A percentile compares a stretch with the other conserved stretches of the same genome.
Conservation (phyloP, 345 rosid genomes). For the Euphorbia peplus region DNA sequence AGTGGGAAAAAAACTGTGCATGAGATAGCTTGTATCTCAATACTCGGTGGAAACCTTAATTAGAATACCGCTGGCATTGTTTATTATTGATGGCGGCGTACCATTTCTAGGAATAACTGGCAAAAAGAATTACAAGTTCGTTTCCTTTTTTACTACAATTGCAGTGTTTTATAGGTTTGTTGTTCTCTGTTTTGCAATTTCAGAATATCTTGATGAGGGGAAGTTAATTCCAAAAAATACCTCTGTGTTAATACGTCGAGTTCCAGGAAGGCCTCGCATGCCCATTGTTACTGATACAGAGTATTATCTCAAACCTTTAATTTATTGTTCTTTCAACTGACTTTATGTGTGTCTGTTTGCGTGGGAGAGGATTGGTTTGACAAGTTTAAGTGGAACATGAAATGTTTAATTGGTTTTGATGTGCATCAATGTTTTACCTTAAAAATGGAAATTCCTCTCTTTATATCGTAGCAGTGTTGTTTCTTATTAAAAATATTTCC, state of each 20-base stretch:
- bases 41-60: neutral
- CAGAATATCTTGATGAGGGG: constrained; percentile 97
- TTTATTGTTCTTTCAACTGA: constrained; percentile 19
- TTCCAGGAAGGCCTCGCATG: constrained; percentile 97
- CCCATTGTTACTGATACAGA: constrained; percentile 80
- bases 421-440: neutral
- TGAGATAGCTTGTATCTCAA: neutral
- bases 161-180: constrained; percentile 42
- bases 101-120: constrained; percentile 3
- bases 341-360: constrained; percentile 11
- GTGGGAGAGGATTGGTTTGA: constrained; percentile 16
- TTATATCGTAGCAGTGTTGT: neutral
- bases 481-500: neutral
- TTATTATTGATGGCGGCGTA: neutral
- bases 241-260: constrained; percentile 93
- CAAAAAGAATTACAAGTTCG: constrained; percentile 6
- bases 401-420: neutral
- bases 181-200: constrained; percentile 56
- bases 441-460: no score
- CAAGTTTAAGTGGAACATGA: constrained; percentile 2
- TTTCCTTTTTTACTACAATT: constrained; percentile 24
- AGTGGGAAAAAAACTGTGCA: neutral
- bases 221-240: constrained; percentile 96
- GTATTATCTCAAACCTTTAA: constrained; percentile 67
- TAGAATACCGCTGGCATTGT: neutral